A percentile compares a stretch with the other conserved stretches of the same genome.
phyloP scores from a whole-genome alignment of 371 early-diverging fungal genomes.

The Mucor circinelloides region DNA sequence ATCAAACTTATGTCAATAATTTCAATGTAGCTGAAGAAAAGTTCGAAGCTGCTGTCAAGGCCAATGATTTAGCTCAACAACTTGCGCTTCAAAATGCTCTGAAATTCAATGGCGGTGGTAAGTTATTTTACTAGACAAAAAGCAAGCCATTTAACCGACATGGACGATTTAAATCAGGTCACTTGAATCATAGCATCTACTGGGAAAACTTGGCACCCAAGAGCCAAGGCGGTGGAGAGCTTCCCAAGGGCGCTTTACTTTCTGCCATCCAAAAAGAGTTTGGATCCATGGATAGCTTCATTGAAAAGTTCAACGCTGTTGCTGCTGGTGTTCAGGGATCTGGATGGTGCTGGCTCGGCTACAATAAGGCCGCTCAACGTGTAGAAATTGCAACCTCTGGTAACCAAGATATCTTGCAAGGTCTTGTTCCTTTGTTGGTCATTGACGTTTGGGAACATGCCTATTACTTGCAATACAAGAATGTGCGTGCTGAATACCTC shows the following conservation, averaged over 20 bases:
- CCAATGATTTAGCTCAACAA: constrained; percentile 72
- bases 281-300: constrained; percentile 87
- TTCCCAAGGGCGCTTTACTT: constrained; percentile 23
- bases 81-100: constrained; percentile 80
- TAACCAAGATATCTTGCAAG: constrained; percentile 92
- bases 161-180: constrained; percentile 41
- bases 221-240: constrained; percentile 27
- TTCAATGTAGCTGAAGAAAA: constrained; percentile 70
- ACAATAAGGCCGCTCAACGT: constrained; percentile 76
- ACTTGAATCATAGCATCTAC: constrained; percentile 97
- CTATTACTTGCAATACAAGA: constrained; percentile 95
- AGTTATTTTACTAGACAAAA: neutral
- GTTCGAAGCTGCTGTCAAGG: constrained; percentile 67
- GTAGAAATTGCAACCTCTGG: constrained; percentile 88
- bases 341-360: constrained; percentile 98
- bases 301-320: constrained; percentile 75
- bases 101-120: constrained; percentile 95
- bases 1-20: constrained; percentile 72
- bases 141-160: no score
- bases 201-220: constrained; percentile 93
- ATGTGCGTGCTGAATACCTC: constrained; percentile 94
- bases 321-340: constrained; percentile 93
- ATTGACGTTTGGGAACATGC: constrained; percentile 99
- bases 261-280: constrained; percentile 76
- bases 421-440: constrained; percentile 85